Percentiles rank a stretch among this genome's conserved stretches.
Evolutionary conservation across 2,329 filamentous ascomycete species (phyloP).

Genomic region (Bisporella sp.): DNA sequence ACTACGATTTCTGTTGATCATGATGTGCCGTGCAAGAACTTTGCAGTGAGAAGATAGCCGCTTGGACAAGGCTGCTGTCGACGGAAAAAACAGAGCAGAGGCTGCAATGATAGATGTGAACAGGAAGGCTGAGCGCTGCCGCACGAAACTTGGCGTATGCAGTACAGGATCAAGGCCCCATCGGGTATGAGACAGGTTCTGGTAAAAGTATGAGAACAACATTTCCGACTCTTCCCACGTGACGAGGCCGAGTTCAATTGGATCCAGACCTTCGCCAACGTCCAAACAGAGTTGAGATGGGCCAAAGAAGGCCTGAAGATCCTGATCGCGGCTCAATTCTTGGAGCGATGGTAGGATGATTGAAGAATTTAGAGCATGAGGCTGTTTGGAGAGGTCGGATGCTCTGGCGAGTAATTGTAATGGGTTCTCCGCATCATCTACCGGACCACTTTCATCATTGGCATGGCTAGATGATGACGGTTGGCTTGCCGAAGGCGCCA

Average conservation of each 20-base stretch:
- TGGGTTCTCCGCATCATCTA: slow-evolving; percentile 71
- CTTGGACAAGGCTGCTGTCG: slow-evolving; percentile 56
- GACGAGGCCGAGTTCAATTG: slow-evolving; percentile 62
- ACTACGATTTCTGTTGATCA: slow-evolving; percentile 55
- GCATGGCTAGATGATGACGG: too few relatives aligned
- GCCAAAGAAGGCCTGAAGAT: slow-evolving; percentile 60
- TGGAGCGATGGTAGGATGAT: slow-evolving; percentile 5
- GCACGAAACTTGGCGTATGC: slow-evolving; percentile 59
- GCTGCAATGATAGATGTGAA: slow-evolving; percentile 66
- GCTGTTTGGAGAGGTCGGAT: slow-evolving; percentile 46
- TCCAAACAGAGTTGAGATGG: slow-evolving; percentile 58
- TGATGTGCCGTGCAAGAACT: slow-evolving; percentile 54
- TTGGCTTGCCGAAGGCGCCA: too few relatives aligned
- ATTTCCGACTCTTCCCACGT: slow-evolving; percentile 57
- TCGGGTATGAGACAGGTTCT: slow-evolving; percentile 63
- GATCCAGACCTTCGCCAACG: slow-evolving; percentile 56
- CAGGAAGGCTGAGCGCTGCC: slow-evolving; percentile 61
- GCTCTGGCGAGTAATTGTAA: slow-evolving; percentile 66
- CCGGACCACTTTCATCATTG: slow-evolving; percentile 45
- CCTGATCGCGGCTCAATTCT: slow-evolving; percentile 31
- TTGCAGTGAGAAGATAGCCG: slow-evolving; percentile 59
- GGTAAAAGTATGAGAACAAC: slow-evolving; percentile 61
- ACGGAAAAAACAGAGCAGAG: slow-evolving; percentile 60
- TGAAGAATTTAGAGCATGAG: slow-evolving; percentile 1
- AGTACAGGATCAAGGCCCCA: slow-evolving; percentile 66